Evolutionary conservation across 2,329 filamentous ascomycete species (phyloP).

Genomic region (Neofusicoccum ribis): DNA sequence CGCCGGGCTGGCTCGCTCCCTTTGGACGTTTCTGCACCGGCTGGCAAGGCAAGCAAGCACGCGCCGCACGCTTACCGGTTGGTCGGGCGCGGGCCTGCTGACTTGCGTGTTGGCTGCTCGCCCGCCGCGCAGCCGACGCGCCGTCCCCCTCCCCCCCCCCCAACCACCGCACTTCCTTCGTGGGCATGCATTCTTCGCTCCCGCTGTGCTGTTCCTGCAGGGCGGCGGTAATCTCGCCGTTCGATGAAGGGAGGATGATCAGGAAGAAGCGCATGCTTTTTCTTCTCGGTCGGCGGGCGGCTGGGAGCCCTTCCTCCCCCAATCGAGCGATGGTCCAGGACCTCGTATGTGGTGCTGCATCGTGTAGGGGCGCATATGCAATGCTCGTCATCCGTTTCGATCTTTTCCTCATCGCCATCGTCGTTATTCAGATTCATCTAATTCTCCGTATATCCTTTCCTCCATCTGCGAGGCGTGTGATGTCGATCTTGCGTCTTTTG

Average conservation of each 20-base stretch:
- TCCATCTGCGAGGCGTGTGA: too few relatives aligned
- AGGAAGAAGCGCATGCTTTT: neutral
- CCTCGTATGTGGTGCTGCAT: neutral
- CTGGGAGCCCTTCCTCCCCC: neutral
- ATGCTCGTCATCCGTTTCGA: neutral
- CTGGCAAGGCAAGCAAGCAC: neutral
- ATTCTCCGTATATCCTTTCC: too few relatives aligned
- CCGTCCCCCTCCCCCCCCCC: too few relatives aligned
- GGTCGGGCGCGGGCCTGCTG: neutral
- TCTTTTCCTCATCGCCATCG: neutral
- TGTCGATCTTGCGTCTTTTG: neutral
- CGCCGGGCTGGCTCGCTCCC: neutral
- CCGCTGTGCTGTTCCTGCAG: slow-evolving; percentile 8
- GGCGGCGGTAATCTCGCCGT: neutral
- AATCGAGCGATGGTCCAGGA: too few relatives aligned
- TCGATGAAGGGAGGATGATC: neutral
- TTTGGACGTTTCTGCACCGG: neutral
- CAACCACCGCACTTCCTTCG: too few relatives aligned
- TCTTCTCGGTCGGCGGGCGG: neutral
- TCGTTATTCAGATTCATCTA: neutral
- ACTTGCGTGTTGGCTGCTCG: too few relatives aligned
- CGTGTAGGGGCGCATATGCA: neutral
- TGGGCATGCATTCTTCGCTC: neutral
- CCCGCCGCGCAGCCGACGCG: too few relatives aligned
- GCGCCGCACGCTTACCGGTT: neutral